phyloP scores from a whole-genome alignment of 495 filamentous ascomycete genomes.

The Penicilliopsis zonata region DNA sequence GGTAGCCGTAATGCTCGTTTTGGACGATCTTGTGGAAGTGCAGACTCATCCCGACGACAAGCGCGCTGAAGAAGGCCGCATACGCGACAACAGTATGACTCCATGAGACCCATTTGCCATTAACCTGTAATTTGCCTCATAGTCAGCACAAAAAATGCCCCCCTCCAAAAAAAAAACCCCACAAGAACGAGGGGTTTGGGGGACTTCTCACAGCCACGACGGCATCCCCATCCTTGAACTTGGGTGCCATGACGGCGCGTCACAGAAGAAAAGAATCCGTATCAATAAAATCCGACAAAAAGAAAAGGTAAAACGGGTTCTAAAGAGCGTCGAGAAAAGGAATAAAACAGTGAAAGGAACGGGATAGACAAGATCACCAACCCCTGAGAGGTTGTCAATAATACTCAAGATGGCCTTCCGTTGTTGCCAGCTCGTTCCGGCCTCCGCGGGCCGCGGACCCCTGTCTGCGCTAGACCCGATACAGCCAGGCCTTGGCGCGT shows the following conservation, averaged over 20 bases:
- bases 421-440: too few relatives aligned
- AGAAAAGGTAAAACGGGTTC: slow-evolving; percentile 13
- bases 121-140: slow-evolving; percentile 56
- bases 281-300: slow-evolving; percentile 12
- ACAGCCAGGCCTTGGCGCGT: slow-evolving; percentile 10
- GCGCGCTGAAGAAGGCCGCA: slow-evolving; percentile 80
- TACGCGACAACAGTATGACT: slow-evolving; percentile 78
- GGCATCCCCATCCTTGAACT: slow-evolving; percentile 80
- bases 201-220: slow-evolving; percentile 61
- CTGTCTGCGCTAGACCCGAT: slow-evolving; percentile 7
- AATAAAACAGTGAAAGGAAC: slow-evolving; percentile 14
- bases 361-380: slow-evolving; percentile 9
- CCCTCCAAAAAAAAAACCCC: too few relatives aligned
- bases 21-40: slow-evolving; percentile 97
- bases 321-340: slow-evolving; percentile 27
- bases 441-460: not conserved
- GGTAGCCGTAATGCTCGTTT: slow-evolving; percentile 95
- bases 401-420: too few relatives aligned
- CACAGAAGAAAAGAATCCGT: slow-evolving; percentile 6
- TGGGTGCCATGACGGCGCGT: slow-evolving; percentile 55
- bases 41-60: slow-evolving; percentile 70
- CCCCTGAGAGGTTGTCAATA: slow-evolving; percentile 22
- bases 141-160: slow-evolving; percentile 4
- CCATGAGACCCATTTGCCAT: slow-evolving; percentile 88
- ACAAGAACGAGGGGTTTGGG: slow-evolving; percentile 5